Evolutionary conservation across 2,329 filamentous ascomycete genomes (phyloP), one percentile per base, ranked within the genome.

Genomic region (Plectosphaerella cucumerina): DNA sequence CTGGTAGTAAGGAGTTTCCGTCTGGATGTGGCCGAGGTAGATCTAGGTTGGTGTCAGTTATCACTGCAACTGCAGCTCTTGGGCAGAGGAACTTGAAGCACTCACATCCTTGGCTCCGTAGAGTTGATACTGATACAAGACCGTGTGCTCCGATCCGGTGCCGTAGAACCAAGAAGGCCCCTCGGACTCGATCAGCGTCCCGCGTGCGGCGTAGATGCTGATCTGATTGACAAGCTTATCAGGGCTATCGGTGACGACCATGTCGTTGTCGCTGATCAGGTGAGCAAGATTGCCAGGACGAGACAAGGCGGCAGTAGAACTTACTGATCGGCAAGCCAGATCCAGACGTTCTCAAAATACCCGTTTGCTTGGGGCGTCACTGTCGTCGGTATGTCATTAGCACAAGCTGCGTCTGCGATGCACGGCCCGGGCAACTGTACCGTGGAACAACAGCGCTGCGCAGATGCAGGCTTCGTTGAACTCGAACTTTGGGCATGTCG

Each of bases 281-380:
- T 86, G 74, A 42, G 15, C 6, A n/a, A n/a, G n/a, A n/a, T n/a
- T n/a, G n/a, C n/a, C n/a, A n/a, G n/a, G n/a, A n/a, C n/a, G n/a
- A n/a, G n/a, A n/a, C n/a, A n/a, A n/a, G n/a, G n/a, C n/a, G n/a
- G n/a, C 10, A 33, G 35, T 58, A 87, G 84, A 39, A n/a, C 8
- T 39, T n/a, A n/a, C 31, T 89, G 85, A 63, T 89, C 86, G 3
- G 84, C 78, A 18, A 82, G 78, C 85, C 85, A 89, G 55, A 82
- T 77, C 83, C 84, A 88, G 50, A 74, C 64, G 59, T 81, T 76
- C 55, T 77, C 73, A 48, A 75, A 62, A 54, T 77, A 77, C 6
- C 78, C 78, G 35, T 73, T 78, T 37, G 70, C 63, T 37, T 63
- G 44, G 0, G 55, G 11, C 0, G 75, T 77, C 2, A 81, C n/a